Base-by-base conservation (phyloP, 2,329 filamentous ascomycete species). In the Ophiosphaerella korrae region DNA sequence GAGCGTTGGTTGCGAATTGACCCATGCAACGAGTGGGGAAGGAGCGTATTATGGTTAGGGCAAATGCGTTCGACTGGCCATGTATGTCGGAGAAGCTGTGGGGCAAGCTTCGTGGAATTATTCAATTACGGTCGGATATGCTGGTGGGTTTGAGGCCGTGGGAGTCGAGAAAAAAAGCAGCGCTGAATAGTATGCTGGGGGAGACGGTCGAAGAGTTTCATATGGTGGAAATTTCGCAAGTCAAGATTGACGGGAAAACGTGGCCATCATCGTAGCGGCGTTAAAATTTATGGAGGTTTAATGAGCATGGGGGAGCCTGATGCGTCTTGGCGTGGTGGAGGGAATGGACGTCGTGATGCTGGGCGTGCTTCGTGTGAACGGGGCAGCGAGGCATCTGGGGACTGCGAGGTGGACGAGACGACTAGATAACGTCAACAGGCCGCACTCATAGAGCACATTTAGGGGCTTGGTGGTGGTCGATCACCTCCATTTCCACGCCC, bases 401-500 rank as follows among this genome's bases (percentile, higher is more conserved):
- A 50, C 21, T 60, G 48, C 38, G 64, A 62, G 12, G 55, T 53
- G 39, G 55, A 60, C 11, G 66, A 63, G 36, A 55, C 34, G 43
- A 51, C 68, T 72, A 63, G 44, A 56, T 18, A 52, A 49, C 36
- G 59, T 71, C 56, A 71, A 71, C 52, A 52, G 51, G 54, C 57
- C 50, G 42, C 48, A 52, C 48, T 48, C 36, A 32, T 38, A 40
- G 39, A 32, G 43, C 46, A 45, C 55, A 38, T 53, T 47, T 61
- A 69, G 39, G 69, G 67, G 55, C 63, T 70, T 42, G 64, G 63
- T 63, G 63, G 65, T 52, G 42, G 55, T 55, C 65, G 51, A 43
- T 68, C 69, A 72, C 68, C 68, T 70, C 70, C 66, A 50, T 59
- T 66, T 36, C 68, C 62, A 51, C 54, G 61, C 34, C 66, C 67